Evolutionary conservation across 2,329 filamentous ascomycete species (phyloP).

Genomic region (Chrysoporthe puriensis): DNA sequence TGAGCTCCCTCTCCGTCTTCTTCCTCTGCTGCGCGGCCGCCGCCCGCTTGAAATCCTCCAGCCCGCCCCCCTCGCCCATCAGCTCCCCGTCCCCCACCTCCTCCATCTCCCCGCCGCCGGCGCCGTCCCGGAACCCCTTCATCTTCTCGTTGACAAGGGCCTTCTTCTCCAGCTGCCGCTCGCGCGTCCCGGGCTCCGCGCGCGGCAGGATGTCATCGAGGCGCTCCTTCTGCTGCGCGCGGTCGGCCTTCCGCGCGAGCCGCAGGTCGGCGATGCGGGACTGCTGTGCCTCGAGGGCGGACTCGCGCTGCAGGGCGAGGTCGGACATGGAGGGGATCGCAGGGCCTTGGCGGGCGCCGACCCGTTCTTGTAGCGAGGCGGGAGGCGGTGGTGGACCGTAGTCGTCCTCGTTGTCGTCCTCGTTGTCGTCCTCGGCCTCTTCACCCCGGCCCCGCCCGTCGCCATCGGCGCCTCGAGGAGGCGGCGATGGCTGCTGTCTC

Average conservation of each 20-base stretch:
- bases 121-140: slow-evolving; percentile 70
- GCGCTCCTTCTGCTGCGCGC: slow-evolving; percentile 67
- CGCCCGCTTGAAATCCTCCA: slow-evolving; percentile 71
- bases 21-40: slow-evolving; percentile 69
- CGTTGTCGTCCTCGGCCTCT: slow-evolving; percentile 38
- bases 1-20: slow-evolving; percentile 82
- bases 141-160: slow-evolving; percentile 73
- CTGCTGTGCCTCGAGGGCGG: slow-evolving; percentile 53
- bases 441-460: slow-evolving; percentile 28
- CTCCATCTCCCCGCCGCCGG: slow-evolving; percentile 43
- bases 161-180: slow-evolving; percentile 86
- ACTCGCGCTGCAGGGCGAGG: slow-evolving; percentile 63
- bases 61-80: slow-evolving; percentile 70
- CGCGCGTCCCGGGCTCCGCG: slow-evolving; percentile 79
- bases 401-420: slow-evolving; percentile 48
- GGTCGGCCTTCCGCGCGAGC: slow-evolving; percentile 65
- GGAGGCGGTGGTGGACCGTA: slow-evolving; percentile 54
- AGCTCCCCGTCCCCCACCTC: slow-evolving; percentile 75
- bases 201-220: slow-evolving; percentile 83
- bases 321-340: slow-evolving; percentile 75
- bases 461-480: slow-evolving; percentile 2
- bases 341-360: slow-evolving; percentile 50
- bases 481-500: slow-evolving; percentile 3
- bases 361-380: slow-evolving; percentile 51
- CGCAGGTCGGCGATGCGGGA: slow-evolving; percentile 57